Evolutionary conservation across 352 stramenopile genomes (phyloP).

Genomic region (Albugo laibachii): DNA sequence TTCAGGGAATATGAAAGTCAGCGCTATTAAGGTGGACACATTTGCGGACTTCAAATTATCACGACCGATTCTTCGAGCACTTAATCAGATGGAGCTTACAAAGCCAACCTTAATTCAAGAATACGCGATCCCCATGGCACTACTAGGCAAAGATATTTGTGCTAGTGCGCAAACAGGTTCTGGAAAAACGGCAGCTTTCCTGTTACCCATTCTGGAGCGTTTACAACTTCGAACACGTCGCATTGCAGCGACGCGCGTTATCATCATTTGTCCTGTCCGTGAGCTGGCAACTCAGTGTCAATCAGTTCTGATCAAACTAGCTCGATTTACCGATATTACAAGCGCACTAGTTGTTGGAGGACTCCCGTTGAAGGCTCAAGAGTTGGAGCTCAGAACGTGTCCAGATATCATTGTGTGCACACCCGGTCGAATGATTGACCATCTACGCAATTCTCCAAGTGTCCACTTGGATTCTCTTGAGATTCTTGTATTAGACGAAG

Average conservation of each 20-base stretch:
- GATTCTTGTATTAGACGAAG: slow-evolving; percentile 89
- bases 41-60: slow-evolving; percentile 96
- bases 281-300: slow-evolving; percentile 93
- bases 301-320: slow-evolving; percentile 89
- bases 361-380: slow-evolving; percentile 78
- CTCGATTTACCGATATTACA: slow-evolving; percentile 91
- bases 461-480: slow-evolving; percentile 96
- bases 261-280: slow-evolving; percentile 95
- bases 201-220: slow-evolving; percentile 93
- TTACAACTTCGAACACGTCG: slow-evolving; percentile 85
- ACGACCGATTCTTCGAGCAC: slow-evolving; percentile 89
- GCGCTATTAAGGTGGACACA: slow-evolving; percentile 43
- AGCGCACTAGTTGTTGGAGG: slow-evolving; percentile 87
- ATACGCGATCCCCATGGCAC: slow-evolving; percentile 84
- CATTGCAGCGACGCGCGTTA: slow-evolving; percentile 80
- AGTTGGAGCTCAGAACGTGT: slow-evolving; percentile 87
- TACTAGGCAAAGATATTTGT: slow-evolving; percentile 95
- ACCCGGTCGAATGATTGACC: slow-evolving; percentile 95
- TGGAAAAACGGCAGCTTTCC: slow-evolving; percentile 97
- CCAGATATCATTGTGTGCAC: slow-evolving; percentile 97
- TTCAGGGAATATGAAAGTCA: slow-evolving; percentile 36
- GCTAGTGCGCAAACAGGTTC: slow-evolving; percentile 91
- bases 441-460: slow-evolving; percentile 92
- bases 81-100: slow-evolving; percentile 93
- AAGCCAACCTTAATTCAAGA: slow-evolving; percentile 90